Evolutionary conservation across 106 monocot genomes (phyloP).

Genomic region (Iris macrosiphon): DNA sequence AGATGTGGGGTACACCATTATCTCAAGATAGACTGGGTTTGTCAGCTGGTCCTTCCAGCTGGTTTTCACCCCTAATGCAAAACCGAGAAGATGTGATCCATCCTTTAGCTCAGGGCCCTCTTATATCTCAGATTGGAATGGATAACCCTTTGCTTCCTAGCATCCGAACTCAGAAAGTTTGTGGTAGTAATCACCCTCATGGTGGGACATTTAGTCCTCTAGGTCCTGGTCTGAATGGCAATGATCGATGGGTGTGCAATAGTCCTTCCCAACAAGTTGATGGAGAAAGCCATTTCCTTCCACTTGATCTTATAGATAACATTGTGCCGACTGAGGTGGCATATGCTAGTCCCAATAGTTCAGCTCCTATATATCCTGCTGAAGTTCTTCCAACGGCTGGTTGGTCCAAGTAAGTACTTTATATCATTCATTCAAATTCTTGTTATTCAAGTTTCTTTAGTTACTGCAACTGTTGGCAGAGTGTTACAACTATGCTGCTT

Average conservation of each 20-base stretch:
- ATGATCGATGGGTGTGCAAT: conserved; percentile 29
- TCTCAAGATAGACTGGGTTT: conserved; percentile 51
- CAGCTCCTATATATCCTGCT: conserved; percentile 25
- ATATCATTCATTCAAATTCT: neutral
- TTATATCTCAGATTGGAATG: conserved; percentile 18
- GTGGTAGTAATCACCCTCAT: conserved; percentile 20
- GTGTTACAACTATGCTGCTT: too few relatives aligned
- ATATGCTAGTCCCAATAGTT: conserved; percentile 19
- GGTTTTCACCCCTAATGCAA: conserved; percentile 30
- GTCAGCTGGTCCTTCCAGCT: conserved; percentile 37
- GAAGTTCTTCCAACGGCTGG: conserved; percentile 26
- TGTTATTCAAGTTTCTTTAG: too few relatives aligned
- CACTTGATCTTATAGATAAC: conserved; percentile 33
- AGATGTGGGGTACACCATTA: conserved; percentile 80
- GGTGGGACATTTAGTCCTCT: conserved; percentile 23
- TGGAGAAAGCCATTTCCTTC: conserved; percentile 36
- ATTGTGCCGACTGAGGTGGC: conserved; percentile 14
- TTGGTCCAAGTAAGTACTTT: conserved; percentile 76
- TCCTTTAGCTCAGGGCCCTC: conserved; percentile 15
- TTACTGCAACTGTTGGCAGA: too few relatives aligned
- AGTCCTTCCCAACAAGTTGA: conserved; percentile 30
- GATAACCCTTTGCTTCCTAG: conserved; percentile 20
- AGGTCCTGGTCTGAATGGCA: conserved; percentile 19
- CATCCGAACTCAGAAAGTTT: conserved; percentile 10
- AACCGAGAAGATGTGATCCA: conserved; percentile 24